Evolutionary conservation across 768 basidiomycete genomes (phyloP).

Genomic region (Lentinula edodes): DNA sequence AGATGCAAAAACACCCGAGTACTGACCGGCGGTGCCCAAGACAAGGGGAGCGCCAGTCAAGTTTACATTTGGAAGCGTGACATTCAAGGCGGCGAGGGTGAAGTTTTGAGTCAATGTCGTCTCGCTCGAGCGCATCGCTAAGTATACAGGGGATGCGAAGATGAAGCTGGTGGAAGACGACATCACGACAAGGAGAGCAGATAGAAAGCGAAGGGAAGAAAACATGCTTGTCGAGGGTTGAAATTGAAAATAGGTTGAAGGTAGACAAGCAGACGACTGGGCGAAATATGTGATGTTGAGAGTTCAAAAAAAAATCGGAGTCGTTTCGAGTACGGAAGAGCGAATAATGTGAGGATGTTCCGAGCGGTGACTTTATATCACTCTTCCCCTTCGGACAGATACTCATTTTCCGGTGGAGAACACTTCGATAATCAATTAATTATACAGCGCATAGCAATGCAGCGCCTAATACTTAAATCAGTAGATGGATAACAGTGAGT

Average conservation of each 20-base stretch:
- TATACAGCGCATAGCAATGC: background rate
- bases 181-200: background rate
- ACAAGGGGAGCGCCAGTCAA: constrained; percentile 41
- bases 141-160: background rate
- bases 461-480: background rate
- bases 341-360: too few species aligned
- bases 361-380: too few species aligned
- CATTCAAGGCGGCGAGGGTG: constrained; percentile 40
- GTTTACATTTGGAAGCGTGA: constrained; percentile 35
- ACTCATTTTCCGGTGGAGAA: background rate
- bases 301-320: background rate
- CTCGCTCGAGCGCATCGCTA: background rate
- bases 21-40: constrained; percentile 31
- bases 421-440: background rate
- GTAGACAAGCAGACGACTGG: background rate
- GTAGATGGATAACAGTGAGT: background rate
- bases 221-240: background rate
- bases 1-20: background rate
- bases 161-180: background rate
- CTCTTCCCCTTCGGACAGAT: background rate
- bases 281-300: background rate
- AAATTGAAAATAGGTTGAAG: background rate
- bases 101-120: constrained; percentile 23
- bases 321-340: background rate
- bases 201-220: background rate